Conservation (phyloP, 345 rosid genomes). For the Lagerstroemia speciosa region DNA sequence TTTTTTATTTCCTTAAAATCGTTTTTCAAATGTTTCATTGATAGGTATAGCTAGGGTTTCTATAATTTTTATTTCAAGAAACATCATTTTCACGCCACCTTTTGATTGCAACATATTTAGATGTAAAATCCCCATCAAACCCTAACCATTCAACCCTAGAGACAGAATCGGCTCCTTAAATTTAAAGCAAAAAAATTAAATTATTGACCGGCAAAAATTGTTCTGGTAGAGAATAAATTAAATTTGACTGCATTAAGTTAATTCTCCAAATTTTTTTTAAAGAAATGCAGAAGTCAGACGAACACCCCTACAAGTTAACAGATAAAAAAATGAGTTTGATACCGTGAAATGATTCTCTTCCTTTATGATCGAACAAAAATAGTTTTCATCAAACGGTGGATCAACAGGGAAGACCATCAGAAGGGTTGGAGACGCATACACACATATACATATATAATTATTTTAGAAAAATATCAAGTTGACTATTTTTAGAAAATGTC, state of each 20-base stretch:
- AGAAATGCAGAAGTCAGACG: too few species aligned
- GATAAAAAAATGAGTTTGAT: too few species aligned
- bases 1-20: too few species aligned
- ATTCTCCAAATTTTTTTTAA: too few species aligned
- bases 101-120: slow-evolving; percentile 32
- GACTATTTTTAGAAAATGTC: background rate
- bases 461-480: background rate
- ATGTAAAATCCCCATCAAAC: slow-evolving; percentile 29
- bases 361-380: too few species aligned
- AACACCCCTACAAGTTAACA: too few species aligned
- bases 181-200: slow-evolving; percentile 15
- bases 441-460: too few species aligned
- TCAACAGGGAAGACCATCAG: too few species aligned
- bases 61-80: slow-evolving; percentile 21
- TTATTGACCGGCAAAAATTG: background rate
- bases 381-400: too few species aligned
- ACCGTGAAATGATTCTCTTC: too few species aligned
- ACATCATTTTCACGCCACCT: slow-evolving; percentile 40
- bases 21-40: slow-evolving; percentile 3
- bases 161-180: slow-evolving; percentile 12
- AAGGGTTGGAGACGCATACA: too few species aligned
- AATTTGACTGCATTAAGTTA: too few species aligned
- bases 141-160: slow-evolving; percentile 20
- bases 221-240: background rate
- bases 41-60: slow-evolving; percentile 32